Evolutionary conservation across 2,329 filamentous ascomycete genomes (phyloP).

Genomic region (Colletotrichum australisinense): DNA sequence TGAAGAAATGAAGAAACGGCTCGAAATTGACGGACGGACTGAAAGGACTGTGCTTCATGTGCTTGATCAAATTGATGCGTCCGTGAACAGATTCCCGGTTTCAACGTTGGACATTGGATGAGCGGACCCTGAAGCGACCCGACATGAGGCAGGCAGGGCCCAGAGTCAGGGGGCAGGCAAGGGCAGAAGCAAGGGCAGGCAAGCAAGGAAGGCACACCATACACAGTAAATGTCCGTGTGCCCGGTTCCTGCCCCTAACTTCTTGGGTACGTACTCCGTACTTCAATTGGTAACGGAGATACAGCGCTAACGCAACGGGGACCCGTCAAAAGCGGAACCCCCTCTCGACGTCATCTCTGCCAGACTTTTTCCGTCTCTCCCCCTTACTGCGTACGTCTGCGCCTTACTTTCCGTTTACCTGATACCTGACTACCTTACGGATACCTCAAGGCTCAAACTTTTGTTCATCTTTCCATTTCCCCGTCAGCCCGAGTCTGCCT

Average conservation of each 20-base stretch:
- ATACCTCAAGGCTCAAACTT: too few species aligned
- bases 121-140: not conserved
- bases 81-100: not conserved
- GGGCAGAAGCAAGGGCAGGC: not conserved
- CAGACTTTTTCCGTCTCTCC: not conserved
- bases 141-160: not conserved
- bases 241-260: not conserved
- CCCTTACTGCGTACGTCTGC: not conserved
- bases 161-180: too few species aligned
- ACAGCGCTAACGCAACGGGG: not conserved
- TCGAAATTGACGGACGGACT: not conserved
- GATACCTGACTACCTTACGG: not conserved
- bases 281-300: too few species aligned
- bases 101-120: not conserved
- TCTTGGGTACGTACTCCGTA: too few species aligned
- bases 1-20: not conserved
- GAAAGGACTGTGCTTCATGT: not conserved
- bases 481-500: not conserved
- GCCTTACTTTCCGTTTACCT: not conserved
- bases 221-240: not conserved
- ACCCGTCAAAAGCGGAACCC: not conserved
- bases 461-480: not conserved
- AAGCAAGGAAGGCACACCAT: not conserved
- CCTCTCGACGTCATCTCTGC: constrained; percentile 28
- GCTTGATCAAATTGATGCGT: not conserved